These are phyloP conservation scores for Stephania cephalantha DNA, from an alignment of 164 flowering plant genomes.

Conservation along the genomic window DNA sequence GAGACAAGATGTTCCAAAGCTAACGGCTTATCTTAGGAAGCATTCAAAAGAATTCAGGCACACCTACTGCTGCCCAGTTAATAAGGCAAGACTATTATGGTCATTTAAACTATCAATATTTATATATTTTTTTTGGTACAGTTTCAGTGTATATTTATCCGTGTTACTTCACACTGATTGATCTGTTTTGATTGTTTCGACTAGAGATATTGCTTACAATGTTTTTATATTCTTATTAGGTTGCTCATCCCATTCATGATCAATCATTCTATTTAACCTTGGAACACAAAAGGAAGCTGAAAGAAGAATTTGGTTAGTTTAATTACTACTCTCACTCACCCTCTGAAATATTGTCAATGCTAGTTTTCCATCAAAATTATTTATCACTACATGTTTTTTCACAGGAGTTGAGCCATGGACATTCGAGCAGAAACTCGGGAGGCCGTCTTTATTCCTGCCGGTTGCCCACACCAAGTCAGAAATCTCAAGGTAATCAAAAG, in stretches of 20 bases:
- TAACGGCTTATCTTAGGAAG: slow-evolving; percentile 50
- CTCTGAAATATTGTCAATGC: background rate
- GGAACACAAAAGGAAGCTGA: slow-evolving; percentile 69
- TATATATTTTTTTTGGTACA: background rate
- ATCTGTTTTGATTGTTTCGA: background rate
- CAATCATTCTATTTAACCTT: slow-evolving; percentile 59
- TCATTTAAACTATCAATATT: background rate
- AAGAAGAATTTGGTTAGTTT: slow-evolving; percentile 69
- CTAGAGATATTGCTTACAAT: background rate
- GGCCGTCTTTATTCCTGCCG: slow-evolving; percentile 91
- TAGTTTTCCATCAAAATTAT: background rate
- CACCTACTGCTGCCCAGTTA: slow-evolving; percentile 49
- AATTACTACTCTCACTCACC: background rate
- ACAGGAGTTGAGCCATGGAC: slow-evolving; percentile 90
- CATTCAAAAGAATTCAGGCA: slow-evolving; percentile 60
- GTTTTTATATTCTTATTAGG: slow-evolving; percentile 28
- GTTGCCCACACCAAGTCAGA: slow-evolving; percentile 93
- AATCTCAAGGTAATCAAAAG: slow-evolving; percentile 56
- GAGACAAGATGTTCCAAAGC: slow-evolving; percentile 56
- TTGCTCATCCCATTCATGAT: slow-evolving; percentile 80
- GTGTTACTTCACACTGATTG: background rate
- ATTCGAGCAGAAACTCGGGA: slow-evolving; percentile 76
- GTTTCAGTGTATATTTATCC: too few species aligned
- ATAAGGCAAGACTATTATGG: slow-evolving; percentile 29
- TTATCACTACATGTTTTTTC: background rate